Evolutionary conservation across 164 flowering plant species (phyloP), one percentile per base, ranked within the genome.

Genomic region (Annona cherimola): DNA sequence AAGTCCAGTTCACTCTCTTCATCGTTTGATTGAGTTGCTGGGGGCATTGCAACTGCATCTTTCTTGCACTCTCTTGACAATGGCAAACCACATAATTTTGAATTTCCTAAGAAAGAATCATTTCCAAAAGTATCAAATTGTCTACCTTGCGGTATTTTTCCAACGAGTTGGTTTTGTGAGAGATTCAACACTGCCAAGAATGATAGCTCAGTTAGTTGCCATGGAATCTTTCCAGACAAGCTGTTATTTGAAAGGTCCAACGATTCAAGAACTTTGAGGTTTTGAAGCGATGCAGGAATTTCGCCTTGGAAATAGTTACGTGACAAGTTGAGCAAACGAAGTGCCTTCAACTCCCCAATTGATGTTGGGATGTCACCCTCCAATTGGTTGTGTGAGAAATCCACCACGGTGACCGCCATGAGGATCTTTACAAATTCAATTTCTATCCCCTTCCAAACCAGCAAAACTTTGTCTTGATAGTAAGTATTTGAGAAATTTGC

Each of bases 131-230:
- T 68, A 45, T 4, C 16, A 16, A 70, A 61, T 40, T 70, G 72
- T 6, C 42, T 3, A 40, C 64, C 18, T 19, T 70, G 45, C 39
- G 72, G 72, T 70, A 70, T 70, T 42, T n/a, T 70, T 42, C 72
- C 72, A 3, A 9, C 0, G 39, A 70, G 72, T 14, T n/a, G 9
- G 35, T 70, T 70, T 4, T 8, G 35, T 41, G 72, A 70, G 12
- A 70, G 72, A 5, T 70, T 70, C n/a, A 70, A 70, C 12, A 59
- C 72, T 59, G 42, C 61, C 42, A 70, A 55, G 20, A 70, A 70
- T 59, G 65, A 60, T 3, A 70, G 64, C 26, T 57, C 19, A 2
- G 39, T 8, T 12, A 70, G 20, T 42, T 61, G 45, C 45, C 46
- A 41, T 0, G 72, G 66, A 7, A 70, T 70, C 0, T 42, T 4